These are phyloP conservation scores for Olyra latifolia DNA, from an alignment of 176 grass and related monocot genomes.

Conservation along the genomic window DNA sequence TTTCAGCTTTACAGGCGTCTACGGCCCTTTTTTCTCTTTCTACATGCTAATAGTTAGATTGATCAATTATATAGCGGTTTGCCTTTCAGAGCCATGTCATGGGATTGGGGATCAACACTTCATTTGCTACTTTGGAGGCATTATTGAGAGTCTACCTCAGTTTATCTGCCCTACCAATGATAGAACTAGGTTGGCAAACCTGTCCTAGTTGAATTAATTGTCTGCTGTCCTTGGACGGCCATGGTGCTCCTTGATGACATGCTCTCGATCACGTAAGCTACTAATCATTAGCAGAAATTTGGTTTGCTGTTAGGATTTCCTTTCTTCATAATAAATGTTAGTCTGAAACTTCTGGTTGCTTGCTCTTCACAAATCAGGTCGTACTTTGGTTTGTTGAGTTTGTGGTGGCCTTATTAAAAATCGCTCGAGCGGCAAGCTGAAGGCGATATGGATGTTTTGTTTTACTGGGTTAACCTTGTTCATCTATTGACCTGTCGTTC, in stretches of 20 bases:
- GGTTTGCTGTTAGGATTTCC: background rate
- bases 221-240: background rate
- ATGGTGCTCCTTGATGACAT: background rate
- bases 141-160: background rate
- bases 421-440: background rate
- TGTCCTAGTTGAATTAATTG: background rate
- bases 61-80: background rate
- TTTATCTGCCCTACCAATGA: background rate
- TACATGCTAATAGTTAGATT: background rate
- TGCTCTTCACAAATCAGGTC: background rate
- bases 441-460: background rate
- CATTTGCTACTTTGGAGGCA: background rate
- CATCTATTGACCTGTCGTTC: background rate
- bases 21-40: background rate
- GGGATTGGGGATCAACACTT: background rate
- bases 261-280: background rate
- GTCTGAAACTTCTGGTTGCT: background rate
- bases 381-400: background rate
- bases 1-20: background rate
- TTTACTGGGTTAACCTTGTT: background rate
- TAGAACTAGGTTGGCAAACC: slow-evolving; percentile 23
- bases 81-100: background rate
- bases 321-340: slow-evolving; percentile 14
- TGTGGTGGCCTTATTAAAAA: background rate
- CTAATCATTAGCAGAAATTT: background rate